Percentiles rank a stretch among this genome's conserved stretches.
Evolutionary conservation across 352 stramenopile genomes (phyloP).

Genomic region (Pythium coloratum): DNA sequence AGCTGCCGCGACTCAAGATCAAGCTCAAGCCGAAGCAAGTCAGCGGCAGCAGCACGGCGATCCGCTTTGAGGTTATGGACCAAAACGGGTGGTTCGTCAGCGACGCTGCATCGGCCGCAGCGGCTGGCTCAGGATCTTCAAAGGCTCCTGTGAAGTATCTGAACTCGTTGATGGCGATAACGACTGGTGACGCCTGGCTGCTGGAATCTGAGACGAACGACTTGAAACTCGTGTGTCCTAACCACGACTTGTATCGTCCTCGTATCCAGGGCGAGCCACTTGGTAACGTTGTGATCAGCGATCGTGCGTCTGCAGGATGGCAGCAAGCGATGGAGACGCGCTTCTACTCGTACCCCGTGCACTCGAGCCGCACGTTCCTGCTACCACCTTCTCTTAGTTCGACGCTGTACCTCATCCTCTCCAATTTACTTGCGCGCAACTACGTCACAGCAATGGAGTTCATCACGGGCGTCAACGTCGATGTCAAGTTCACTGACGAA

Average conservation of each 20-base stretch:
- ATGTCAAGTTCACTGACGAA: conserved; percentile 95
- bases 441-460: conserved; percentile 96
- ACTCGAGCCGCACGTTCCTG: conserved; percentile 95
- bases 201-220: conserved; percentile 80
- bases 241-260: conserved; percentile 84
- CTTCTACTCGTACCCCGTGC: conserved; percentile 98
- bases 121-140: neutral
- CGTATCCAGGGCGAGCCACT: conserved; percentile 77
- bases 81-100: conserved; percentile 86
- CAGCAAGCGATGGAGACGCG: conserved; percentile 90
- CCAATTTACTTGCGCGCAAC: conserved; percentile 94
- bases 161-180: conserved; percentile 43
- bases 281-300: conserved; percentile 69
- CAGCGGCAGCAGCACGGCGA: conserved; percentile 35
- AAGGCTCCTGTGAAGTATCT: conserved; percentile 51
- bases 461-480: conserved; percentile 95
- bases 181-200: conserved; percentile 58
- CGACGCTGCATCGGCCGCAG: conserved; percentile 34
- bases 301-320: conserved; percentile 79
- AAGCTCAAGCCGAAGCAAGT: conserved; percentile 87
- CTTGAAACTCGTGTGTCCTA: conserved; percentile 75
- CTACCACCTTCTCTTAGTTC: conserved; percentile 95
- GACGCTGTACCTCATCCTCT: conserved; percentile 97
- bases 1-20: conserved; percentile 97
- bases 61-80: conserved; percentile 73